A percentile compares a stretch with the other conserved stretches of the same genome.
phyloP scores from a whole-genome alignment of 192 early-diverging fungal species.

The Physocladia obscura region DNA sequence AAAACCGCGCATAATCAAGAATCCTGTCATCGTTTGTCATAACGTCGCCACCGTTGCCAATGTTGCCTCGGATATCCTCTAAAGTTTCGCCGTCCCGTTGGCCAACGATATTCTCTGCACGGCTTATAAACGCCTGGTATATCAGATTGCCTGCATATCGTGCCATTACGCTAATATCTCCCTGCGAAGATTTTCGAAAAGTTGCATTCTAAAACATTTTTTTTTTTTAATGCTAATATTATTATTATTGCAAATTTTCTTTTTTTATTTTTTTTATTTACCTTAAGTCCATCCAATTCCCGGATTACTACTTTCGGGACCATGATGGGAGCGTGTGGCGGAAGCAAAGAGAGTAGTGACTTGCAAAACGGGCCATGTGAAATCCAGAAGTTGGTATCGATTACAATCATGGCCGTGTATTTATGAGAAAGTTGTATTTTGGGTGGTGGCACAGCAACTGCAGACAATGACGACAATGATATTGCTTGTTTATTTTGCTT shows the following conservation, averaged over 20 bases:
- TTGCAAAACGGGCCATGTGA: neutral
- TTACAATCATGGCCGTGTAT: too few relatives aligned
- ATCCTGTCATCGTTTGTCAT: conserved; percentile 23
- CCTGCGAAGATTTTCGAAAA: neutral
- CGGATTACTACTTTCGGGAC: conserved; percentile 6
- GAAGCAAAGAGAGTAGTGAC: neutral
- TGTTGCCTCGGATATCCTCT: too few relatives aligned
- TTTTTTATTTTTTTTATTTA: too few relatives aligned
- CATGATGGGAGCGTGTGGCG: neutral
- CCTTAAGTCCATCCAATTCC: conserved; percentile 15
- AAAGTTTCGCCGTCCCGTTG: conserved; percentile 8
- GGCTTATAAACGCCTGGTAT: neutral
- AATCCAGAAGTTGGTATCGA: conserved; percentile 21
- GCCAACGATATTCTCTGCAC: neutral
- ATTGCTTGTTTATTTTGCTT: too few relatives aligned
- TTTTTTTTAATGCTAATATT: too few relatives aligned
- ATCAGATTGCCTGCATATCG: neutral
- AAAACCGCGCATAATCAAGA: conserved; percentile 16
- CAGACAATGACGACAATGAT: too few relatives aligned
- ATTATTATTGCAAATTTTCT: too few relatives aligned
- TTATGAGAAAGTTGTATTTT: too few relatives aligned
- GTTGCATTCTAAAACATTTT: neutral
- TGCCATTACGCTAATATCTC: neutral
- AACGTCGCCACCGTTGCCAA: neutral
- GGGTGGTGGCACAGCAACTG: too few relatives aligned